These are phyloP conservation scores for Boletus rufocinnamomeus DNA, from an alignment of 768 basidiomycete species.

Conservation along the genomic window DNA sequence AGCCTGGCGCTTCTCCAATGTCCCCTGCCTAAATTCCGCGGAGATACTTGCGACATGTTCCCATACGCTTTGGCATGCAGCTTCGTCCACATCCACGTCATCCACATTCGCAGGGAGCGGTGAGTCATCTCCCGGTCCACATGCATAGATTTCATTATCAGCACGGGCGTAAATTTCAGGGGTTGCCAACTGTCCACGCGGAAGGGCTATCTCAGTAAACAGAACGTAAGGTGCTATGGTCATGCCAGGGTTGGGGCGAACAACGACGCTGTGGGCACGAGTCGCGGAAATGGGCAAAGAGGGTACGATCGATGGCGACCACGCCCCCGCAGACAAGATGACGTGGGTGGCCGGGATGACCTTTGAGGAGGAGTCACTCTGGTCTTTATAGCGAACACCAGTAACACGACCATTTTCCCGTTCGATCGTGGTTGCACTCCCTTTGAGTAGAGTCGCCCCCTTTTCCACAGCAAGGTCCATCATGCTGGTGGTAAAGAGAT, in stretches of 20 bases:
- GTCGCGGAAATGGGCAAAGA: constrained; percentile 59
- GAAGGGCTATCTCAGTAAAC: constrained; percentile 72
- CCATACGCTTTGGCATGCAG: constrained; percentile 56
- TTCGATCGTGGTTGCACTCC: constrained; percentile 48
- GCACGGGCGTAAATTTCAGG: constrained; percentile 78
- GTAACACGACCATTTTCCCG: constrained; percentile 45
- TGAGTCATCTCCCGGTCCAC: constrained; percentile 75
- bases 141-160: constrained; percentile 70
- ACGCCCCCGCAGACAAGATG: constrained; percentile 82
- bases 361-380: constrained; percentile 23
- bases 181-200: constrained; percentile 35
- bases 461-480: constrained; percentile 58
- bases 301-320: constrained; percentile 67
- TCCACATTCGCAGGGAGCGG: constrained; percentile 71
- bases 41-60: constrained; percentile 64
- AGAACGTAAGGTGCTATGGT: constrained; percentile 73
- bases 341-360: constrained; percentile 65
- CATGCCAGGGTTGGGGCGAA: constrained; percentile 47
- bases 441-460: constrained; percentile 51
- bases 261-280: constrained; percentile 74
- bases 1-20: constrained; percentile 58
- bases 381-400: constrained; percentile 46
- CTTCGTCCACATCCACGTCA: constrained; percentile 59
- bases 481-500: constrained; percentile 73
- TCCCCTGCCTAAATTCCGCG: constrained; percentile 53